These are phyloP conservation scores for Chlorella sp. DNA, from an alignment of 139 green algal species.

Conservation along the genomic window DNA sequence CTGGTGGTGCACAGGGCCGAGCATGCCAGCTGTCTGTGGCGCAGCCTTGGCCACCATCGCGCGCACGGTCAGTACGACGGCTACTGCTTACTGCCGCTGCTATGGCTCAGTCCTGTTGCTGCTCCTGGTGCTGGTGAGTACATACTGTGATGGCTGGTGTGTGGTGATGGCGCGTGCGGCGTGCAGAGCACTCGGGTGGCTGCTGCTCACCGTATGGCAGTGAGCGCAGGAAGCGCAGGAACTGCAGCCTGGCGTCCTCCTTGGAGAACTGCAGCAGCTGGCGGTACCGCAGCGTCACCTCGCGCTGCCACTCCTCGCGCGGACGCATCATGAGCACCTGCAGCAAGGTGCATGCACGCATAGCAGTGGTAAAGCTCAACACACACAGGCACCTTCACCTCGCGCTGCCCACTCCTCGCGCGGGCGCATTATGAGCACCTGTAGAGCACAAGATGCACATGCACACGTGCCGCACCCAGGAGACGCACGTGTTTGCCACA, in stretches of 20 bases:
- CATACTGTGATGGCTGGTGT: too few relatives aligned
- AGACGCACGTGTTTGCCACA: not conserved
- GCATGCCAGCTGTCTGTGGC: too few relatives aligned
- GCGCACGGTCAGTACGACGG: too few relatives aligned
- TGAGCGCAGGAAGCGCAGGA: conserved; percentile 89
- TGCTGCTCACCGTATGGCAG: conserved; percentile 85
- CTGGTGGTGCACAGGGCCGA: too few relatives aligned
- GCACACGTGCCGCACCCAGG: not conserved
- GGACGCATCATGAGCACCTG: conserved; percentile 69
- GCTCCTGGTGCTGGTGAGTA: too few relatives aligned
- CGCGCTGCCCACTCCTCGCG: not conserved
- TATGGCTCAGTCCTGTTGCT: too few relatives aligned
- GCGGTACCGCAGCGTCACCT: conserved; percentile 75
- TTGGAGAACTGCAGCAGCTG: conserved; percentile 75
- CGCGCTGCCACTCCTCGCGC: conserved; percentile 69
- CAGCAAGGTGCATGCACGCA: too few relatives aligned
- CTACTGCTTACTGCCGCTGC: too few relatives aligned
- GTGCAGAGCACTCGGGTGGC: too few relatives aligned
- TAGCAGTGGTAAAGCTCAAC: not conserved
- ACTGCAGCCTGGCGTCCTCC: conserved; percentile 85
- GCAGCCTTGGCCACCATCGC: too few relatives aligned
- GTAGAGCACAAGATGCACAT: not conserved
- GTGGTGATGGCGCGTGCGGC: too few relatives aligned
- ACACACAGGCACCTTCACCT: not conserved
- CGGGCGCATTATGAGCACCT: not conserved